Evolutionary conservation across 1,284 basidiomycete genomes (phyloP).

Genomic region (Psilocybe mexicana): DNA sequence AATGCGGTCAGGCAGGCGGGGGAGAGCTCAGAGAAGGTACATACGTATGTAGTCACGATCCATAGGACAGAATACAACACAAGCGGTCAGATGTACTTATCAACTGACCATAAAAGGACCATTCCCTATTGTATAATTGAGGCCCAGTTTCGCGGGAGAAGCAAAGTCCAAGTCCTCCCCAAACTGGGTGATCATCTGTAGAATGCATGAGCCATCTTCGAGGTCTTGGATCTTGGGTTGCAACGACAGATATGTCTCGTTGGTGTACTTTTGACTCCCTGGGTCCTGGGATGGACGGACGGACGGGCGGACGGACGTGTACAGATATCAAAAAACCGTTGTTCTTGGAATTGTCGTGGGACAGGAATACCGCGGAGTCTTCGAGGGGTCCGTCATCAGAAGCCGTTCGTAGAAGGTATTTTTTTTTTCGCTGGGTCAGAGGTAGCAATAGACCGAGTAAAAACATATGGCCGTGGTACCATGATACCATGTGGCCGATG

Average conservation of each 20-base stretch:
- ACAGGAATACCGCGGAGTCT: conserved; percentile 10
- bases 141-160: conserved; percentile 21
- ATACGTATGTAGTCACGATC: neutral
- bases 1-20: neutral
- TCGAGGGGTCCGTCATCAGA: conserved; percentile 13
- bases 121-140: conserved; percentile 6
- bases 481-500: conserved; percentile 9
- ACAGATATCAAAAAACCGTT: neutral
- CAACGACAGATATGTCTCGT: neutral
- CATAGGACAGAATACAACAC: neutral
- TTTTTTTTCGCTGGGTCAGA: neutral
- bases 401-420: conserved; percentile 11
- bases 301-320: neutral
- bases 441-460: conserved; percentile 12
- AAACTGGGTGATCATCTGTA: neutral
- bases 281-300: conserved; percentile 5
- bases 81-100: neutral
- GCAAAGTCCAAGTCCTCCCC: conserved; percentile 3
- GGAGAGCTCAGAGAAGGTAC: too few species aligned
- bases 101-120: neutral
- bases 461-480: conserved; percentile 9
- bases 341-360: neutral
- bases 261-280: neutral
- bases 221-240: neutral
- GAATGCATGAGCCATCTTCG: neutral